These are phyloP conservation scores for Dendrostoma leiphaemia DNA, from an alignment of 2,329 filamentous ascomycete genomes.

Conservation along the genomic window DNA sequence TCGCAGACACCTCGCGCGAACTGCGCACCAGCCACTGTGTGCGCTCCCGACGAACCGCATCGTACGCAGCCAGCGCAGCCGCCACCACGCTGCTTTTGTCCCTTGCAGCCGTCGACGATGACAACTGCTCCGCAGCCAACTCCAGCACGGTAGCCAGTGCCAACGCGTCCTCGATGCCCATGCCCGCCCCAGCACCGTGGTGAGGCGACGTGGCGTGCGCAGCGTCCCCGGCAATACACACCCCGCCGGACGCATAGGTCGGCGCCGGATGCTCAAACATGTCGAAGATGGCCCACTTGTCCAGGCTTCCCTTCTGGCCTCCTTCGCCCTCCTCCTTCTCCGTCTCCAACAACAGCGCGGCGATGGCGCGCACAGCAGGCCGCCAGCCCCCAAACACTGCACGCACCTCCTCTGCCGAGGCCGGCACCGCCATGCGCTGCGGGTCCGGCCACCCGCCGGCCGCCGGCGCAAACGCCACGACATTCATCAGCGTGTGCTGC, in stretches of 20 bases:
- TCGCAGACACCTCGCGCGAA: constrained; percentile 34
- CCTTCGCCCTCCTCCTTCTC: background rate
- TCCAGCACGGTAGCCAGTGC: constrained; percentile 37
- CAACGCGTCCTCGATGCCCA: constrained; percentile 54
- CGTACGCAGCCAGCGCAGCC: constrained; percentile 27
- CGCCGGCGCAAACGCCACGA: constrained; percentile 40
- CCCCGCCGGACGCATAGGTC: constrained; percentile 40
- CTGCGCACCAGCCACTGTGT: constrained; percentile 42
- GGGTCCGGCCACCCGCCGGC: background rate
- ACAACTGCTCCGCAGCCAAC: background rate
- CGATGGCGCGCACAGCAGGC: background rate
- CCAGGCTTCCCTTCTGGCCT: too few relatives aligned
- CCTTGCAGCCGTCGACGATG: background rate
- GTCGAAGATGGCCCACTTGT: constrained; percentile 9
- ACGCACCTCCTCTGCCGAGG: background rate
- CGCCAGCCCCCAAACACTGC: background rate
- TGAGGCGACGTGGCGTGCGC: constrained; percentile 56
- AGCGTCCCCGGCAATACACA: constrained; percentile 54
- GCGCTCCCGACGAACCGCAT: constrained; percentile 35
- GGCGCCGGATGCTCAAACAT: constrained; percentile 39
- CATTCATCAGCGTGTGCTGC: constrained; percentile 53
- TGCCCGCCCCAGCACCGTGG: constrained; percentile 53
- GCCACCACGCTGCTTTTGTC: background rate
- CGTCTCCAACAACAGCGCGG: background rate
- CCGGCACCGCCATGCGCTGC: background rate